Evolutionary conservation across 2,329 filamentous ascomycete species (phyloP).

Genomic region (Hypoxylon sp.): DNA sequence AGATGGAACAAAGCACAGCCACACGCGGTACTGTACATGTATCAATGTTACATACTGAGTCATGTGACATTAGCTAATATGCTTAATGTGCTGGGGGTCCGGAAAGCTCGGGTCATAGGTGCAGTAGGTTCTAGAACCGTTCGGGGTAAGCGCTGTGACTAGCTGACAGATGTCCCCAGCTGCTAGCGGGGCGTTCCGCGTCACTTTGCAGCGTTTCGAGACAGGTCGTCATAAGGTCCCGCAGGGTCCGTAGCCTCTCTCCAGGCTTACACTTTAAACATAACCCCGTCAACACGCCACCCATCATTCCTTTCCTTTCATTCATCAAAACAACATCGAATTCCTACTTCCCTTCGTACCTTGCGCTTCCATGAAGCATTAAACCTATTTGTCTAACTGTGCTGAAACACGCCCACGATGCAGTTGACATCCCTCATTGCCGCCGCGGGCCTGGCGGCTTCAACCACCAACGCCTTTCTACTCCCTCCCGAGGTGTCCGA

Average conservation of each 20-base stretch:
- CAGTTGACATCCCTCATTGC: conserved; percentile 55
- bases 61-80: conserved; percentile 39
- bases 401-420: conserved; percentile 48
- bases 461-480: conserved; percentile 54
- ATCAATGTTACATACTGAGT: neutral
- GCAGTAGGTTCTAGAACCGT: conserved; percentile 31
- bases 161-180: conserved; percentile 13
- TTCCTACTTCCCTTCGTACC: conserved; percentile 30
- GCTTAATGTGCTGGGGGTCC: conserved; percentile 5
- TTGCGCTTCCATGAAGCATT: conserved; percentile 42
- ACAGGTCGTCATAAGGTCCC: conserved; percentile 30
- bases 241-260: conserved; percentile 19
- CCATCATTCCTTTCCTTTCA: conserved; percentile 36
- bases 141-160: conserved; percentile 8
- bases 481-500: conserved; percentile 52
- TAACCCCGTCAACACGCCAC: conserved; percentile 37
- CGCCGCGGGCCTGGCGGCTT: conserved; percentile 56
- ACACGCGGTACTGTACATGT: neutral
- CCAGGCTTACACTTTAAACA: conserved; percentile 28
- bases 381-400: conserved; percentile 30
- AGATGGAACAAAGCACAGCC: neutral
- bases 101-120: conserved; percentile 22
- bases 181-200: conserved; percentile 13
- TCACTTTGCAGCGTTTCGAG: conserved; percentile 17
- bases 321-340: conserved; percentile 39